phyloP scores from a whole-genome alignment of 2,329 filamentous ascomycete species.

The Sclerotinia trifoliorum region DNA sequence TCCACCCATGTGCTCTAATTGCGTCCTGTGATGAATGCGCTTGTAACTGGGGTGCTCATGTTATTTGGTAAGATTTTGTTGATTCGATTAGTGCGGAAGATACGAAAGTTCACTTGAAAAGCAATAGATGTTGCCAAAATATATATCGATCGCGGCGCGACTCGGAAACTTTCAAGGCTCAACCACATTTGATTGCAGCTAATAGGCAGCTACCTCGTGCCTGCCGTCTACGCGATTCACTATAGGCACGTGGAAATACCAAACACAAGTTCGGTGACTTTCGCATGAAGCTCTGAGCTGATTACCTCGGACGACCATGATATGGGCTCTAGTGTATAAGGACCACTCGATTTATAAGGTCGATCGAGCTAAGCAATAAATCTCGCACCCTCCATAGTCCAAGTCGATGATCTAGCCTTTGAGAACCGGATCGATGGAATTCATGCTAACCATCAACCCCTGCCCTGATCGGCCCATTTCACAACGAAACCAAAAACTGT shows the following conservation, averaged over 20 bases:
- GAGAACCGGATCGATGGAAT: background rate
- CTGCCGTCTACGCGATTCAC: background rate
- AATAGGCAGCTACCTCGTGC: background rate
- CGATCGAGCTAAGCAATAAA: background rate
- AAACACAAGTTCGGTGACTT: background rate
- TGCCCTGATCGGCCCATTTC: slow-evolving; percentile 29
- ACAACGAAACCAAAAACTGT: slow-evolving; percentile 56
- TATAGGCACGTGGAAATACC: background rate
- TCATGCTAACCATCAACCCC: background rate
- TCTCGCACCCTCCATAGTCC: background rate
- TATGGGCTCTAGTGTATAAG: background rate
- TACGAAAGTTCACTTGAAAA: background rate
- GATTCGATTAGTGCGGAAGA: background rate
- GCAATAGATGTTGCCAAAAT: background rate
- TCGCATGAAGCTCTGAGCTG: background rate
- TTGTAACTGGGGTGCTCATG: background rate
- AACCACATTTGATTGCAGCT: background rate
- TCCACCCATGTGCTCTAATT: background rate
- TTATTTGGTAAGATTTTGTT: background rate
- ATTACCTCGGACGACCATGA: background rate
- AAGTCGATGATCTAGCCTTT: background rate
- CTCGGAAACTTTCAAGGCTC: background rate
- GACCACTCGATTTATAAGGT: background rate
- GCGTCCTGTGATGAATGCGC: background rate
- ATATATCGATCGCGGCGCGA: background rate